Conservation (phyloP, 2,329 filamentous ascomycete genomes). For the Colletotrichum australisinense region DNA sequence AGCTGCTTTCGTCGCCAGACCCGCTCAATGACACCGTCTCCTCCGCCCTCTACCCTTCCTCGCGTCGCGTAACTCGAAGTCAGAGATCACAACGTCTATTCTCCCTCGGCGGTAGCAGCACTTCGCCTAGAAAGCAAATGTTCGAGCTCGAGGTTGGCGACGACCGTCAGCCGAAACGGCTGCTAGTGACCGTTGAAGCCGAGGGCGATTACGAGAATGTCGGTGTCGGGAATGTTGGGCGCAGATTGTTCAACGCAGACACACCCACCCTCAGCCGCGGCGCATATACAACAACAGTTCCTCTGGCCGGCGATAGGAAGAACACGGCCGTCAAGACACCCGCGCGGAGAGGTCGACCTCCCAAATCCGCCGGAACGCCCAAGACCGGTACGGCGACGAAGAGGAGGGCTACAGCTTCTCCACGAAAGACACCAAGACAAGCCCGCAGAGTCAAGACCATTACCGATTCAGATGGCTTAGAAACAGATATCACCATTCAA, state of each 20-base stretch:
- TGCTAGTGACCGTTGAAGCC: constrained; percentile 67
- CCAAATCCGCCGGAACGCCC: constrained; percentile 64
- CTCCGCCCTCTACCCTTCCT: constrained; percentile 48
- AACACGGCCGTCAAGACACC: constrained; percentile 51
- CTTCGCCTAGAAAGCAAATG: constrained; percentile 66
- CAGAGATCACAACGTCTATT: constrained; percentile 52
- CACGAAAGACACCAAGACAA: constrained; percentile 48
- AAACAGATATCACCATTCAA: constrained; percentile 43
- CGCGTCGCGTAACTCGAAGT: constrained; percentile 53
- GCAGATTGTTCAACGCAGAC: constrained; percentile 57
- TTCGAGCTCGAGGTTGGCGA: constrained; percentile 68
- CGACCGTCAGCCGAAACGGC: constrained; percentile 60
- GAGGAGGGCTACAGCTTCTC: constrained; percentile 57
- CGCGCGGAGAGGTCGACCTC: constrained; percentile 57
- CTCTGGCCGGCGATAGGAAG: constrained; percentile 59
- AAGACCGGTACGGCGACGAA: constrained; percentile 55
- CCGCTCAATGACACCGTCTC: constrained; percentile 57
- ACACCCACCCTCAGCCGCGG: constrained; percentile 54
- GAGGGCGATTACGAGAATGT: constrained; percentile 43
- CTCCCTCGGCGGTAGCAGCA: constrained; percentile 43
- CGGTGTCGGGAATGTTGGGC: constrained; percentile 39
- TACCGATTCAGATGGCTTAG: constrained; percentile 41
- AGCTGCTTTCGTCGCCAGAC: constrained; percentile 63
- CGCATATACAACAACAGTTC: constrained; percentile 62
- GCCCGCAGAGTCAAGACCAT: constrained; percentile 45